Base-by-base conservation (phyloP, 176 grass and related monocot genomes). In the Rhynchospora pubera region DNA sequence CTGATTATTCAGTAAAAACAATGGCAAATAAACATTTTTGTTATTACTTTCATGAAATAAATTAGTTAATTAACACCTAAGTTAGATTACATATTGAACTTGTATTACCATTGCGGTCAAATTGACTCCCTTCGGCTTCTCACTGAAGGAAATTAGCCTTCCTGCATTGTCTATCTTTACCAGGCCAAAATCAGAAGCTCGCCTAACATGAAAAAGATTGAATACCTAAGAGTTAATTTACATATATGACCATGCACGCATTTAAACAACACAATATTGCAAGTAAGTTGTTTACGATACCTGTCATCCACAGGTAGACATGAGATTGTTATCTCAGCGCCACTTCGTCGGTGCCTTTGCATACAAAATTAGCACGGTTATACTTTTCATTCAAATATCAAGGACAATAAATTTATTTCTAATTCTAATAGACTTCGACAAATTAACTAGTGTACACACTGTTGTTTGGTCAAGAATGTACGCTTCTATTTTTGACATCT, bases 121-220 rank as follows among this genome's bases (percentile, higher is more conserved):
- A 13, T 93, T 89, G 85, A 83, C 82, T 80, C 96, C 92, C 86
- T 88, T 98, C 63, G 96, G 92, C 52, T 98, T 95, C 84, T 98
- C 96, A 18, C 89, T 93, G 65, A 98, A 98, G 48, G 92, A 94
- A 74, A 93, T 61, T 6, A 98, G 85, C 85, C 84, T n/a, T 86
- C 92, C 90, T 24, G 86, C 91, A 53, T 83, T 67, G 1, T 94
- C 89, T 87, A 91, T 94, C 82, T 95, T 98, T 89, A 98, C 93
- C 76, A 98, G 75, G 83, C 90, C 92, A 85, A 95, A 98, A 91
- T 95, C 90, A 76, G 96, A 98, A 28, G 96, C 96, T 51, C 96
- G 89, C 26, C 95, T 98, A 84, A 78, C 72, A 89, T 63, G 53
- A n/a, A 81, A 89, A 86, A 32, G 30, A 55, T 34, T 13, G 10